Percentiles rank a stretch among this genome's conserved stretches.
phyloP scores from a whole-genome alignment of 2,329 filamentous ascomycete genomes.

The Diplodia corticola region DNA sequence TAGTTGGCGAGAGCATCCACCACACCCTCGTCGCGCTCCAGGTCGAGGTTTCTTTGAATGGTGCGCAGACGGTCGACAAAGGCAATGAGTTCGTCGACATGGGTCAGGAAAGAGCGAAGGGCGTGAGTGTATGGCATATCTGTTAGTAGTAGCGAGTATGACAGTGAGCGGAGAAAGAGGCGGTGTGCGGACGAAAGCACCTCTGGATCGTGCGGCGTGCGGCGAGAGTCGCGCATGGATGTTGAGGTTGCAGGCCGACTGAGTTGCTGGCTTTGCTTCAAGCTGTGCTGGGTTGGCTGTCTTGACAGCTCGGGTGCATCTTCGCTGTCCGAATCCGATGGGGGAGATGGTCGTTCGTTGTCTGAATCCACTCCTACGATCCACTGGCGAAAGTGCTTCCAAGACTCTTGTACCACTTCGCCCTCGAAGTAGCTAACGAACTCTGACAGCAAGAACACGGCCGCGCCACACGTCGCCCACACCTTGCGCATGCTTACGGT shows the following conservation, averaged over 20 bases:
- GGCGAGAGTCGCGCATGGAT: neutral
- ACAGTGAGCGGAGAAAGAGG: constrained; percentile 69
- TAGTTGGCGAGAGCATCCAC: constrained; percentile 57
- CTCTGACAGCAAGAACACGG: constrained; percentile 86
- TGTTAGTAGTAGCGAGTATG: constrained; percentile 66
- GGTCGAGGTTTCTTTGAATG: constrained; percentile 75
- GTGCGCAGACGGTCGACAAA: constrained; percentile 73
- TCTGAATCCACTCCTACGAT: constrained; percentile 46
- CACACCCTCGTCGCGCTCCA: constrained; percentile 79
- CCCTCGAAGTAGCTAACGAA: constrained; percentile 86
- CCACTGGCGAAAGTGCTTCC: constrained; percentile 78
- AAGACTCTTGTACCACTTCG: constrained; percentile 79
- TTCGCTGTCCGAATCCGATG: neutral
- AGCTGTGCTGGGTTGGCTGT: neutral
- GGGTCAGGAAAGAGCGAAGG: constrained; percentile 66
- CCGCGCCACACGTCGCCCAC: constrained; percentile 87
- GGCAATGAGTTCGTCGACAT: constrained; percentile 79
- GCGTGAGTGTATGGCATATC: constrained; percentile 63
- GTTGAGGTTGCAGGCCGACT: neutral
- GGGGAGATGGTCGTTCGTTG: neutral
- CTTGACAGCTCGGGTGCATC: neutral
- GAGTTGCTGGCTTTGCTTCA: constrained; percentile 4
- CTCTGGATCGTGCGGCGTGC: constrained; percentile 74
- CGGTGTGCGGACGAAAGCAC: constrained; percentile 78
- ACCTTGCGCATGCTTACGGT: constrained; percentile 71